Evolutionary conservation across 2,329 filamentous ascomycete genomes (phyloP).

Genomic region (Ophiostoma quercus): DNA sequence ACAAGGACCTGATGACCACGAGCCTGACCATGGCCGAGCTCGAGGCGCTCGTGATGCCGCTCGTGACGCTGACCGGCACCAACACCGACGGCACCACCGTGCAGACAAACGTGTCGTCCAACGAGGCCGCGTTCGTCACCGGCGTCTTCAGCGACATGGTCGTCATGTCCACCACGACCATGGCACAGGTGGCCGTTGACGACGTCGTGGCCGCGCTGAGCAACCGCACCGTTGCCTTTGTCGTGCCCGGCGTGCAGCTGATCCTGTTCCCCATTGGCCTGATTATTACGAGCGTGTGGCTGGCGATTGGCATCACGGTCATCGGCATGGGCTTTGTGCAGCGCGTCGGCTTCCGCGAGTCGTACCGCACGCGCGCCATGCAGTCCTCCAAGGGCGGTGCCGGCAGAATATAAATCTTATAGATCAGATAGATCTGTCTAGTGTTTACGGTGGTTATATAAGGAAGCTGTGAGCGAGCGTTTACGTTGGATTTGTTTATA

Average conservation of each 20-base stretch:
- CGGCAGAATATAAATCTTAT: conserved; percentile 35
- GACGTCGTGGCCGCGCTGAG: conserved; percentile 41
- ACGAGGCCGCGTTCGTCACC: conserved; percentile 65
- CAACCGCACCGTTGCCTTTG: conserved; percentile 56
- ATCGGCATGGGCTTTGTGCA: conserved; percentile 62
- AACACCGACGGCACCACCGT: conserved; percentile 48
- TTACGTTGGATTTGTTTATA: neutral
- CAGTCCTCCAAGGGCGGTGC: conserved; percentile 36
- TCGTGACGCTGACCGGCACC: conserved; percentile 59
- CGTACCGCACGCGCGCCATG: conserved; percentile 51
- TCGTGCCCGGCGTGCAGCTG: conserved; percentile 63
- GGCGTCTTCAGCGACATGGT: conserved; percentile 62
- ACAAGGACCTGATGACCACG: conserved; percentile 48
- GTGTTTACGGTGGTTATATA: neutral
- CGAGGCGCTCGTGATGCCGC: conserved; percentile 61
- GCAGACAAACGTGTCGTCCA: conserved; percentile 60
- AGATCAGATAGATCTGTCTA: conserved; percentile 15
- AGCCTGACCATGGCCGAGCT: conserved; percentile 55
- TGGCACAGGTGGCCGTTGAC: conserved; percentile 48
- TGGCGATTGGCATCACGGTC: conserved; percentile 49
- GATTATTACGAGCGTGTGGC: conserved; percentile 61
- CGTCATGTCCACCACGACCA: conserved; percentile 46
- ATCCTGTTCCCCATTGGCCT: conserved; percentile 66
- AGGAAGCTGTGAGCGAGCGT: neutral
- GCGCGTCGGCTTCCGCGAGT: conserved; percentile 60